These are phyloP conservation scores for Phytophthora pinifolia DNA, from an alignment of 352 stramenopile species.

Conservation along the genomic window DNA sequence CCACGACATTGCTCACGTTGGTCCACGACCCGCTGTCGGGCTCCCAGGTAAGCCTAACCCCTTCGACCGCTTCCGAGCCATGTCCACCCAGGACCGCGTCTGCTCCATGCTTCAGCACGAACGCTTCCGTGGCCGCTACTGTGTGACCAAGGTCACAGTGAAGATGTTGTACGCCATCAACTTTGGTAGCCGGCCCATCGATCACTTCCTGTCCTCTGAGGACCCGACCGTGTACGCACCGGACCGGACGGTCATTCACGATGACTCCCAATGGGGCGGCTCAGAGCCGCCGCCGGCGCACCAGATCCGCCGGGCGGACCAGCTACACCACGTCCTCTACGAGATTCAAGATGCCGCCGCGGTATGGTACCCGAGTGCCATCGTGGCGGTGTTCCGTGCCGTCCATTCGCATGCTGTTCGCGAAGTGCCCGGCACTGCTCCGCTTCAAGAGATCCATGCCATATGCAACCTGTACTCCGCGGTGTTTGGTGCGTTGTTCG, in stretches of 20 bases:
- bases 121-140: background rate
- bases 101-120: constrained; percentile 1
- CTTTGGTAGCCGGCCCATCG: background rate
- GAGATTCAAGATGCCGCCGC: background rate
- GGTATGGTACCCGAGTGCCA: constrained; percentile 2
- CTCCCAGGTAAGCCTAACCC: background rate
- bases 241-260: too few relatives aligned
- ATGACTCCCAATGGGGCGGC: too few relatives aligned
- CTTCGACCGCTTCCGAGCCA: constrained; percentile 1
- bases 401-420: background rate
- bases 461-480: constrained; percentile 6
- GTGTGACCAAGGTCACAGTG: background rate
- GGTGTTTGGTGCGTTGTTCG: background rate
- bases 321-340: background rate
- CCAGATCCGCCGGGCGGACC: background rate
- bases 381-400: background rate
- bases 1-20: background rate
- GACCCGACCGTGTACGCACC: background rate
- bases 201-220: constrained; percentile 3
- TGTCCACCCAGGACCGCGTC: constrained; percentile 9
- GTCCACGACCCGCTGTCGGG: background rate
- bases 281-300: too few relatives aligned
- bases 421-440: background rate
- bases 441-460: background rate
- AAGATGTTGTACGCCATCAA: constrained; percentile 14